Percentiles rank a stretch among this genome's conserved stretches.
Conservation (phyloP, 495 filamentous ascomycete species). For the Daldinia caldariorum region DNA sequence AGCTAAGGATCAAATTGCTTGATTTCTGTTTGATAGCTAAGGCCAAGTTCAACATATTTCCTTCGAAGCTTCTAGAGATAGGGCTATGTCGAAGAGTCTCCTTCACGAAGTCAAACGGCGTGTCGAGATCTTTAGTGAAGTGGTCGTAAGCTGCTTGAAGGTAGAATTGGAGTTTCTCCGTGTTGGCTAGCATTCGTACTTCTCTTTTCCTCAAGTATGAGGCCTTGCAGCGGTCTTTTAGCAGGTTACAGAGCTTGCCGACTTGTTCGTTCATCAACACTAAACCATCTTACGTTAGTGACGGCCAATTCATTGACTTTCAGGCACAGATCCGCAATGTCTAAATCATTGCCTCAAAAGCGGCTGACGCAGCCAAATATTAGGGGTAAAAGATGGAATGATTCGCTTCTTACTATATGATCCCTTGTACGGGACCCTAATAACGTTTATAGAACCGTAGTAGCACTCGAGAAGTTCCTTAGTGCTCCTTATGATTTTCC, state of each 20-base stretch:
- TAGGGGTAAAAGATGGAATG: background rate
- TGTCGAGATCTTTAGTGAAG: constrained; percentile 61
- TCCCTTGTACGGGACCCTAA: constrained; percentile 62
- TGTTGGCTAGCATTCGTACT: constrained; percentile 59
- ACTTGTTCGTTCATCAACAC: constrained; percentile 62
- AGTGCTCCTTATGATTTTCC: constrained; percentile 48
- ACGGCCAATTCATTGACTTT: background rate
- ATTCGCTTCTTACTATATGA: constrained; percentile 47
- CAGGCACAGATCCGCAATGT: background rate
- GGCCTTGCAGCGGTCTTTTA: constrained; percentile 51
- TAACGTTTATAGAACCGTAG: constrained; percentile 63
- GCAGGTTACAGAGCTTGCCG: constrained; percentile 55
- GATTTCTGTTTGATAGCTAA: constrained; percentile 55
- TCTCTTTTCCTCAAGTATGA: constrained; percentile 54
- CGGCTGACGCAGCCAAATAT: too few relatives aligned
- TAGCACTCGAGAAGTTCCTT: constrained; percentile 64
- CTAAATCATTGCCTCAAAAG: constrained; percentile 6
- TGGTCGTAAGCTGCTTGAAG: constrained; percentile 65
- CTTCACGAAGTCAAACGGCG: constrained; percentile 66
- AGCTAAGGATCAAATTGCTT: constrained; percentile 31
- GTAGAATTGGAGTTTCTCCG: constrained; percentile 62
- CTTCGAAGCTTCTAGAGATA: constrained; percentile 61
- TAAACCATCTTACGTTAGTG: constrained; percentile 19
- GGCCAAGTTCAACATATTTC: constrained; percentile 63
- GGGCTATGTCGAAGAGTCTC: constrained; percentile 57